phyloP scores from a whole-genome alignment of 192 early-diverging fungal species.

The Linderina pennispora region DNA sequence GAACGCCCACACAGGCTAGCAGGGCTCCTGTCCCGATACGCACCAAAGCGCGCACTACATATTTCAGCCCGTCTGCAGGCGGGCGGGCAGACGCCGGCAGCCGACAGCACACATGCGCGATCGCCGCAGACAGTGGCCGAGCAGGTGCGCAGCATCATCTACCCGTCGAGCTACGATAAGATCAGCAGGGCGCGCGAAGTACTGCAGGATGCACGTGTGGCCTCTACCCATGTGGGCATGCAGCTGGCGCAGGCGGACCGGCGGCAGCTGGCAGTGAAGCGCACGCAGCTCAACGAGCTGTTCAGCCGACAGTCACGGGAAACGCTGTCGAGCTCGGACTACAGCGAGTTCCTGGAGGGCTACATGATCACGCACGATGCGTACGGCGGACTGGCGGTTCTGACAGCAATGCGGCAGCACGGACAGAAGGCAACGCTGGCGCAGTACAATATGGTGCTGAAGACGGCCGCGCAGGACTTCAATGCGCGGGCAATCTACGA shows the following conservation, averaged over 20 bases:
- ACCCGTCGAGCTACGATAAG: conserved; percentile 19
- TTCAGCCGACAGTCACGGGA: conserved; percentile 1
- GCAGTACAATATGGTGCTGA: conserved; percentile 27
- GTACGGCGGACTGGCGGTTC: conserved; percentile 5
- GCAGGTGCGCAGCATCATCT: conserved; percentile 19
- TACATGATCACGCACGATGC: conserved; percentile 8
- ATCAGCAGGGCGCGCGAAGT: conserved; percentile 15
- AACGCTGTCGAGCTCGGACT: conserved; percentile 2
- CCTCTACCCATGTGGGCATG: conserved; percentile 2
- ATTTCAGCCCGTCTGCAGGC: no score
- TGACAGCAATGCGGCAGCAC: conserved; percentile 18
- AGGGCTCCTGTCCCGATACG: no score
- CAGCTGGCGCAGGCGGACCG: not conserved
- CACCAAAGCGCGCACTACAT: no score
- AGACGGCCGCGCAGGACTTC: not conserved
- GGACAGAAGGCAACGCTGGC: not conserved
- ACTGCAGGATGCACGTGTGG: conserved; percentile 3
- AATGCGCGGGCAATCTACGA: conserved; percentile 1
- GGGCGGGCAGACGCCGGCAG: no score
- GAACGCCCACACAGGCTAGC: no score
- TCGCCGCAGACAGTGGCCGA: no score
- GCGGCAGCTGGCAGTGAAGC: not conserved
- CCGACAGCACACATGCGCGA: no score
- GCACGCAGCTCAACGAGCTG: conserved; percentile 6
- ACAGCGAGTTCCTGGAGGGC: conserved; percentile 25